phyloP scores from a whole-genome alignment of 2,329 filamentous ascomycete genomes.

The Aspergillus ruber region DNA sequence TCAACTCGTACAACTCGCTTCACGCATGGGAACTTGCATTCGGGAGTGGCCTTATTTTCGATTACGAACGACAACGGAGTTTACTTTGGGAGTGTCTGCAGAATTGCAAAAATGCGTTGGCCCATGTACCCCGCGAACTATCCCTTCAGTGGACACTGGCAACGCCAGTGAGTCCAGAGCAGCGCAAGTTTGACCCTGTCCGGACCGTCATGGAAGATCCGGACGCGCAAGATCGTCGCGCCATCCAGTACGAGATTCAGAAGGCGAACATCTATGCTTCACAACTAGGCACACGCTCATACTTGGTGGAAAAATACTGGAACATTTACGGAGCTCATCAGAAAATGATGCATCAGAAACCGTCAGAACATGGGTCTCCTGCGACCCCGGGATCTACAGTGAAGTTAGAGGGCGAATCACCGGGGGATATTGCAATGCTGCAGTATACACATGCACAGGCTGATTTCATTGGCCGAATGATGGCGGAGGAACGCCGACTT shows the following conservation, averaged over 20 bases:
- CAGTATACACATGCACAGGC: conserved; percentile 29
- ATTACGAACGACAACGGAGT: conserved; percentile 69
- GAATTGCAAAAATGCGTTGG: conserved; percentile 62
- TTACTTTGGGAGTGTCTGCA: conserved; percentile 66
- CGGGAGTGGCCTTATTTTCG: conserved; percentile 67
- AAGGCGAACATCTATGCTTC: conserved; percentile 85
- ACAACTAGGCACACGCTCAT: conserved; percentile 72
- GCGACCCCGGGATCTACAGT: conserved; percentile 5
- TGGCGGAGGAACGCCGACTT: conserved; percentile 70
- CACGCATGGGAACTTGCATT: conserved; percentile 77
- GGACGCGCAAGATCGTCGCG: conserved; percentile 20
- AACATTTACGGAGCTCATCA: conserved; percentile 61
- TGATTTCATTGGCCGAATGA: conserved; percentile 54
- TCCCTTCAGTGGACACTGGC: conserved; percentile 42
- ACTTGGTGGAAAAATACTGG: conserved; percentile 81
- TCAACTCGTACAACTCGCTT: conserved; percentile 71
- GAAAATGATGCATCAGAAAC: conserved; percentile 18
- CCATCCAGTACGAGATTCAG: conserved; percentile 77
- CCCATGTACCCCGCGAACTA: conserved; percentile 63
- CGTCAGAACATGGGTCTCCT: conserved; percentile 9
- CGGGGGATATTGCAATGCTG: conserved; percentile 23
- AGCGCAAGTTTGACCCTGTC: background rate
- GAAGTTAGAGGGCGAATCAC: conserved; percentile 14
- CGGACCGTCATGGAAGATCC: conserved; percentile 20
- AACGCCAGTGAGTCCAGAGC: conserved; percentile 24